Base-by-base conservation (phyloP, 1,284 basidiomycete species). In the Erythrobasidium hasegawianum region DNA sequence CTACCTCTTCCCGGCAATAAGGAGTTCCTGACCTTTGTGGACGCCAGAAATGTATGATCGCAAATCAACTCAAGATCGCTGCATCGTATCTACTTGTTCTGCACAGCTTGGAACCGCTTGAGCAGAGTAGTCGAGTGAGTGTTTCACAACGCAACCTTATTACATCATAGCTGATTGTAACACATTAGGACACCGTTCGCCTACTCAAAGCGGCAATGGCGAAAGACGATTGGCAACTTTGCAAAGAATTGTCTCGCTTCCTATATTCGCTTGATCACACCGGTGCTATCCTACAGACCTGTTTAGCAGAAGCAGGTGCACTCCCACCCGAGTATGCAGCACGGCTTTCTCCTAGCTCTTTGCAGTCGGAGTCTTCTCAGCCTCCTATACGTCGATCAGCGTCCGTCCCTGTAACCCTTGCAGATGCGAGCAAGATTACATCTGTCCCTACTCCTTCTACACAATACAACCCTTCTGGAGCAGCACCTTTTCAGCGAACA, bases 71-170 rank as follows among this genome's bases (percentile, higher is more conserved):
- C 69, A 89, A 90, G 72, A 94, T 92, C 1, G 96, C 96, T 0
- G 90, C 87, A 0, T 93, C 90, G 14, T 97, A 97, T 77, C 82
- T 98, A 9, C 82, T 98, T 27, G 91, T 98, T 1, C 79, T 98
- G 65, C 94, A 98, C 77, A 92, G 89, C 69, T 81, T 97, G 55
- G 92, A 97, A 74, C 88, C 93, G 69, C 80, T 90, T 55, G 89
- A 92, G 69, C 88, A 87, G 76, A 84, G 85, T 68, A 85, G 85
- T 57, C 65, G 69, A 54, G 69, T 70, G 24, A 11, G 64, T 47
- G 10, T 16, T n/a, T n/a, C n/a, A n/a, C n/a, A n/a, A n/a, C n/a
- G n/a, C n/a, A n/a, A n/a, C n/a, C 2, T 5, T 16, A 4, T 11
- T 29, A 10, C 18, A 7, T 0, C 29, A 13, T n/a, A 11, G 1